Conservation (phyloP, 495 filamentous ascomycete genomes). For the Lineolata rhizophorae region DNA sequence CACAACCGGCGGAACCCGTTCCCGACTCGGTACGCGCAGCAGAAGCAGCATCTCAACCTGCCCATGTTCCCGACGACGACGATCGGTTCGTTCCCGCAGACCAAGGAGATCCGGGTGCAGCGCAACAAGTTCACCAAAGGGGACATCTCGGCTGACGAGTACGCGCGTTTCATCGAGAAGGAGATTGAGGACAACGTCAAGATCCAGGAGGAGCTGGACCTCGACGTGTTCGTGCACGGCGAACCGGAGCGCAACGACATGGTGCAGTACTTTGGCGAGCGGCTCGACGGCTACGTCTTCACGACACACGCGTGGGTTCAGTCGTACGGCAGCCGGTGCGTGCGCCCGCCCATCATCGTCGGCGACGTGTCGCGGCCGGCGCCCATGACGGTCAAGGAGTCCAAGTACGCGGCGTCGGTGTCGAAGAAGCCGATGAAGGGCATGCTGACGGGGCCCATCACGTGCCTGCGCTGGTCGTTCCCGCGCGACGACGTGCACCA, state of each 20-base stretch:
- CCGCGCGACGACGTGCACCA: constrained; percentile 98
- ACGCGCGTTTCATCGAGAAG: constrained; percentile 95
- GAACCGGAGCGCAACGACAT: constrained; percentile 99
- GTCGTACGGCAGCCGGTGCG: constrained; percentile 92
- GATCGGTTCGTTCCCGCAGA: constrained; percentile 98
- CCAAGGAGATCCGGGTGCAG: constrained; percentile 87
- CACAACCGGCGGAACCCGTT: constrained; percentile 86
- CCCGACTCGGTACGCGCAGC: constrained; percentile 56
- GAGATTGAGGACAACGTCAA: constrained; percentile 84
- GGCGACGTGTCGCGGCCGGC: constrained; percentile 90
- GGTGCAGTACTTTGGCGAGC: constrained; percentile 99
- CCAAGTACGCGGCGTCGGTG: constrained; percentile 88
- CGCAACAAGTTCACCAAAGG: constrained; percentile 97
- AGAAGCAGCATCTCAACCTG: constrained; percentile 72
- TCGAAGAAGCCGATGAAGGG: constrained; percentile 99
- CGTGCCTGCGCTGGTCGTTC: constrained; percentile 97
- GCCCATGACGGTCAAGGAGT: constrained; percentile 99
- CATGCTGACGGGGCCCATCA: constrained; percentile 98
- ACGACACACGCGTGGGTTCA: constrained; percentile 98
- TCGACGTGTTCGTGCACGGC: constrained; percentile 93
- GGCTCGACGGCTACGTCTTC: constrained; percentile 90
- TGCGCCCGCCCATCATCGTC: constrained; percentile 92
- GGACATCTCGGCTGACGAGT: constrained; percentile 76
- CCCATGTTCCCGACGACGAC: constrained; percentile 97
- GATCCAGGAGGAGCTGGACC: constrained; percentile 91